Conservation (phyloP, 352 stramenopile species). For the Thalassiosira mediterranea region DNA sequence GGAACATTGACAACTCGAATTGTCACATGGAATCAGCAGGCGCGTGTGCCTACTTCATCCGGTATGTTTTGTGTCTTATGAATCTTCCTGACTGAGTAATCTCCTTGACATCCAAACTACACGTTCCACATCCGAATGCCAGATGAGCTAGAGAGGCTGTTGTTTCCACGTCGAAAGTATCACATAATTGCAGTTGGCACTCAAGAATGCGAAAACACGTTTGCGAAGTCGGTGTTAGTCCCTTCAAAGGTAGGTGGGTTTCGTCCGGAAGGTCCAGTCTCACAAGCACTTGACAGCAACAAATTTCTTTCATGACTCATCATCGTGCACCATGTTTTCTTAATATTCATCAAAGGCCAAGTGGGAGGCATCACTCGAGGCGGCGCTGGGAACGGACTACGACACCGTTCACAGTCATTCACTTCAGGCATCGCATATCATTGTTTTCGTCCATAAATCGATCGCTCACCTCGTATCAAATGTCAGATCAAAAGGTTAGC, state of each 20-base stretch:
- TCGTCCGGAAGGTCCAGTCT: too few relatives aligned
- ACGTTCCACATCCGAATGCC: too few relatives aligned
- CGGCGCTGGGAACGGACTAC: constrained; percentile 77
- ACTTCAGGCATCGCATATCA: constrained; percentile 81
- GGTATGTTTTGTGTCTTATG: too few relatives aligned
- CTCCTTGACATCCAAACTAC: too few relatives aligned
- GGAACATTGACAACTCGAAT: constrained; percentile 46
- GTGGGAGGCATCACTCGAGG: constrained; percentile 86
- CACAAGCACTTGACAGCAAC: too few relatives aligned
- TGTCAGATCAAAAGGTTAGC: constrained; percentile 87
- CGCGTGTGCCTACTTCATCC: constrained; percentile 34
- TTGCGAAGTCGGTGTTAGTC: constrained; percentile 89
- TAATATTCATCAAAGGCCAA: constrained; percentile 87
- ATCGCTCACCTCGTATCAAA: constrained; percentile 86
- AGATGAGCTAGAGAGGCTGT: constrained; percentile 56
- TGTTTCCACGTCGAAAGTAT: constrained; percentile 86
- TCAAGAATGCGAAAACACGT: constrained; percentile 91
- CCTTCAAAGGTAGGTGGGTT: too few relatives aligned
- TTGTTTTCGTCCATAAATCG: constrained; percentile 89
- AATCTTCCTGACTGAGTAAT: too few relatives aligned
- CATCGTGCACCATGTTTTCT: too few relatives aligned
- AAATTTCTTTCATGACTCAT: too few relatives aligned
- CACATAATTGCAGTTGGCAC: constrained; percentile 89
- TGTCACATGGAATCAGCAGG: constrained; percentile 70
- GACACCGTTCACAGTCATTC: constrained; percentile 86